These are phyloP conservation scores for Acer saccharum DNA, from an alignment of 345 rosid genomes.

Conservation along the genomic window DNA sequence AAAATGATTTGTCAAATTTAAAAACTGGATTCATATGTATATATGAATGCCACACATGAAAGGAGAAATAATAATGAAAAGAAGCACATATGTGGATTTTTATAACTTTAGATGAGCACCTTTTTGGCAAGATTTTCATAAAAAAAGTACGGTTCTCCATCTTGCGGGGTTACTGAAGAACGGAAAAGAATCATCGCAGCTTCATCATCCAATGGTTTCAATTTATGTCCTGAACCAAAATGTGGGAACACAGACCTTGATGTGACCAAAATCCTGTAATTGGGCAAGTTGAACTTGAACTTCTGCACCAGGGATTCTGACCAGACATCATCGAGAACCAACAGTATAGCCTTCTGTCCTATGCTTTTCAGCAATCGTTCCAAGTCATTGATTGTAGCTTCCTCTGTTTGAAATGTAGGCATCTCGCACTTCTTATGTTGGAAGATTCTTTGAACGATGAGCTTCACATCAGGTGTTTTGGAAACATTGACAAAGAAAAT, in stretches of 20 bases:
- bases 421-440: constrained; percentile 19
- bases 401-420: constrained; percentile 27
- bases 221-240: constrained; percentile 27
- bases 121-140: constrained; percentile 34
- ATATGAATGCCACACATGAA: too few relatives aligned
- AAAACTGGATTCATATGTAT: neutral
- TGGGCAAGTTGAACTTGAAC: constrained; percentile 22
- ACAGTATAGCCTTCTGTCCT: constrained; percentile 34
- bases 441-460: constrained; percentile 36
- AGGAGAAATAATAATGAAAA: neutral
- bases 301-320: constrained; percentile 38
- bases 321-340: constrained; percentile 80
- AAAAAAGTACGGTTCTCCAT: constrained; percentile 3
- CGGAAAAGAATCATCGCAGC: constrained; percentile 47
- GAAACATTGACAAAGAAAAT: constrained; percentile 55
- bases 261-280: constrained; percentile 62
- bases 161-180: constrained; percentile 23
- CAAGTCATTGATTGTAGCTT: constrained; percentile 29
- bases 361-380: constrained; percentile 25
- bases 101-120: constrained; percentile 19
- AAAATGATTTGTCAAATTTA: neutral
- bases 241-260: constrained; percentile 51
- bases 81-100: neutral
- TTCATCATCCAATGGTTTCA: constrained; percentile 38
- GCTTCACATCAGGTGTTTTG: constrained; percentile 36